These are phyloP conservation scores for Kurtzmaniella natalensis DNA, from an alignment of 1,139 yeast genomes.

Conservation along the genomic window DNA sequence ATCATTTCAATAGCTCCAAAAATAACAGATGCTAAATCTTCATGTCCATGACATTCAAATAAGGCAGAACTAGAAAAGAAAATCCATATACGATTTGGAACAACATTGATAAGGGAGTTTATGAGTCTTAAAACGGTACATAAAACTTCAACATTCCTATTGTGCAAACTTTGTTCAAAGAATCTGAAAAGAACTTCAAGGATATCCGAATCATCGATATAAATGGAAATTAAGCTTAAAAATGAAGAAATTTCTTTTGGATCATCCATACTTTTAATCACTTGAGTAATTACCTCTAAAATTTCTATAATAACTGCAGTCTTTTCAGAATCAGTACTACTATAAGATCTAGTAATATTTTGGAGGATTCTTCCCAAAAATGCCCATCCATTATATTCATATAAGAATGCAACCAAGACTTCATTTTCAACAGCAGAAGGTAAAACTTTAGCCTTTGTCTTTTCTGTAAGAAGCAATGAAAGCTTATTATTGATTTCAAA, in stretches of 20 bases:
- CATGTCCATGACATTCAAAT: constrained; percentile 62
- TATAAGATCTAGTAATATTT: constrained; percentile 45
- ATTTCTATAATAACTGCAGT: constrained; percentile 43
- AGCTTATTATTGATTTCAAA: constrained; percentile 43
- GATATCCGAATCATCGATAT: constrained; percentile 63
- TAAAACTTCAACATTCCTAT: constrained; percentile 46
- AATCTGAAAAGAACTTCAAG: constrained; percentile 63
- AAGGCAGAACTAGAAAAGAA: constrained; percentile 65
- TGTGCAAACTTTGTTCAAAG: constrained; percentile 64
- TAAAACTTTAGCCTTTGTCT: constrained; percentile 68
- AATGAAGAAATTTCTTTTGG: constrained; percentile 28
- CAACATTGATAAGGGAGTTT: constrained; percentile 41
- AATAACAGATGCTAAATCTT: constrained; percentile 59
- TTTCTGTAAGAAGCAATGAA: constrained; percentile 40
- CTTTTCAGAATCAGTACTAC: constrained; percentile 31
- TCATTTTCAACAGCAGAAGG: constrained; percentile 40
- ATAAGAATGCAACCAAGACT: constrained; percentile 62
- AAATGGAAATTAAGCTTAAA: constrained; percentile 53
- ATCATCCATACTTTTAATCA: constrained; percentile 42
- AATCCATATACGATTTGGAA: constrained; percentile 75
- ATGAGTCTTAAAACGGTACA: constrained; percentile 50
- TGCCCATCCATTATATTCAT: constrained; percentile 84
- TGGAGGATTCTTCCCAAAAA: constrained; percentile 74
- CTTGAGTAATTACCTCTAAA: constrained; percentile 46
- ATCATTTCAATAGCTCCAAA: constrained; percentile 75